phyloP scores from a whole-genome alignment of 495 filamentous ascomycete species.

The Talaromyces adpressus region DNA sequence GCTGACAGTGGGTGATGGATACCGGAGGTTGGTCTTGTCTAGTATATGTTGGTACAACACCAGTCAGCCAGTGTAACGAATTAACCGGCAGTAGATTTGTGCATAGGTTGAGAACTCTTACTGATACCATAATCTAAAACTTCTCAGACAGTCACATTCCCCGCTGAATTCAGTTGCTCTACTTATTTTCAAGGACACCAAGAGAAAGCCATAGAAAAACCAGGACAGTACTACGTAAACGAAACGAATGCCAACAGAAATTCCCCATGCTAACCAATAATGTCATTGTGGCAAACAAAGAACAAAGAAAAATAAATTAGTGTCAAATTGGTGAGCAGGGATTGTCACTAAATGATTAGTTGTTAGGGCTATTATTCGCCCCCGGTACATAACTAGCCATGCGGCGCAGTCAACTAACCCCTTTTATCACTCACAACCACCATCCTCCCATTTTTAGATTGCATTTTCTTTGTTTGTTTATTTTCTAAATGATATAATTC shows the following conservation, averaged over 20 bases:
- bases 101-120: neutral
- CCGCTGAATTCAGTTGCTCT: neutral
- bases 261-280: neutral
- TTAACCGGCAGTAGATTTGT: neutral
- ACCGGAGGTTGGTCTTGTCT: neutral
- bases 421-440: too few relatives aligned
- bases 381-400: neutral
- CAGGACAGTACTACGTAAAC: too few relatives aligned
- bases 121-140: neutral
- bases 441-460: too few relatives aligned
- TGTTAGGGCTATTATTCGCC: neutral
- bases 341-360: neutral
- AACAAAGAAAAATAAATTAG: neutral
- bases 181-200: neutral
- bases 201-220: too few relatives aligned
- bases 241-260: neutral
- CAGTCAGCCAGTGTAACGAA: neutral
- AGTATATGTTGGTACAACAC: neutral
- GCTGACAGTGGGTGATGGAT: neutral
- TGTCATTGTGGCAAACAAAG: neutral
- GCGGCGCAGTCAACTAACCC: too few relatives aligned
- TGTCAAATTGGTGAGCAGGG: neutral
- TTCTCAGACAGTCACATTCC: neutral
- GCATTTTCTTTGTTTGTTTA: too few relatives aligned
- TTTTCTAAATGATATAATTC: too few relatives aligned